Evolutionary conservation across 257 asterid species (phyloP).

Genomic region (Solanum chmielewskii): DNA sequence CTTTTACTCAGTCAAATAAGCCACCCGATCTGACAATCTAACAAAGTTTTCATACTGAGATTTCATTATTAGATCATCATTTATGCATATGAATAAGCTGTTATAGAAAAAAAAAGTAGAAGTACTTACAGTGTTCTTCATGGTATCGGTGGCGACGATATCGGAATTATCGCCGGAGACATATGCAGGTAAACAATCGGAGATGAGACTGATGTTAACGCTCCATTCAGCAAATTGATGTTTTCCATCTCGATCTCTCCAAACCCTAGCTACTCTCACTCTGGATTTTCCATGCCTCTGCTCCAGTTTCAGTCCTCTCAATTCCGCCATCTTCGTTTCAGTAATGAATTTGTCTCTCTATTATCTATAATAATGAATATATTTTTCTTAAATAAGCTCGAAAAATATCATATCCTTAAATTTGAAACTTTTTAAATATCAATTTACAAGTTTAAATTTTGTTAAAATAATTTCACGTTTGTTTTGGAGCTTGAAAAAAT

Average conservation of each 20-base stretch:
- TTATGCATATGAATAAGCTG: not conserved
- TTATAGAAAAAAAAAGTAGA: not conserved
- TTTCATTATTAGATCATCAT: not conserved
- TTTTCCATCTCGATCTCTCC: conserved; percentile 54
- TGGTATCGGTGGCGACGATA: conserved; percentile 94
- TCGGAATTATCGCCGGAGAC: conserved; percentile 51
- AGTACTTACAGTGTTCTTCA: conserved; percentile 67
- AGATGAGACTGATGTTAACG: conserved; percentile 75
- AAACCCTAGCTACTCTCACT: conserved; percentile 76
- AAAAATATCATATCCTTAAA: too few species aligned
- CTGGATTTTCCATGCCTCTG: conserved; percentile 88
- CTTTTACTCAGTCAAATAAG: not conserved
- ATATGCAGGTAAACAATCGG: conserved; percentile 78
- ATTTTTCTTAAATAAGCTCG: not conserved
- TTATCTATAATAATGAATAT: not conserved
- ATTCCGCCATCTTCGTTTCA: not conserved
- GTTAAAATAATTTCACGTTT: too few species aligned
- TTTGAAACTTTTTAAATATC: too few species aligned
- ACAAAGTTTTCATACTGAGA: not conserved
- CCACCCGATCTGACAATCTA: not conserved
- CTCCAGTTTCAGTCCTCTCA: conserved; percentile 38
- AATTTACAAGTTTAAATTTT: too few species aligned
- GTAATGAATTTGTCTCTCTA: not conserved
- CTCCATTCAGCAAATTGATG: conserved; percentile 81
- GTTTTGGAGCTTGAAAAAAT: too few species aligned